Evolutionary conservation across 768 basidiomycete species (phyloP).

Genomic region (Naganishia randhawae): DNA sequence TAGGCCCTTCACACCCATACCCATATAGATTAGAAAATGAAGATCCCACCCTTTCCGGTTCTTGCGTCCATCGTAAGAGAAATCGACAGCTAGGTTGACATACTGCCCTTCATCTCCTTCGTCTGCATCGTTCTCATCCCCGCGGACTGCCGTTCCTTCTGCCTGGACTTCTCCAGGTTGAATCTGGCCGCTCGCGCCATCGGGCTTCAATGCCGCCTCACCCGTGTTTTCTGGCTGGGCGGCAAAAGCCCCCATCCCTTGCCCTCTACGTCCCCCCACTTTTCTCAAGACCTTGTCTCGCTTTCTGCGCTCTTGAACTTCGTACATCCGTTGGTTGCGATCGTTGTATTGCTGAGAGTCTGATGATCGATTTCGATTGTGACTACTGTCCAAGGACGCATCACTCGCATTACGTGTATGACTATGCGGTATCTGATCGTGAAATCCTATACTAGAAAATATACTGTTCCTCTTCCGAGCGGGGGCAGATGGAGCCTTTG

Average conservation of each 20-base stretch:
- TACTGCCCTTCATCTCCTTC: constrained; percentile 43
- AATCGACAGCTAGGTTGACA: constrained; percentile 49
- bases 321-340: constrained; percentile 16
- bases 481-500: constrained; percentile 27
- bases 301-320: constrained; percentile 32
- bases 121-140: constrained; percentile 37
- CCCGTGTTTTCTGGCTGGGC: neutral
- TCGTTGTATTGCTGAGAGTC: neutral
- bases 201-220: neutral
- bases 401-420: neutral
- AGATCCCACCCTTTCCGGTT: constrained; percentile 41
- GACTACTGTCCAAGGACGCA: neutral
- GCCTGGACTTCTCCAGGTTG: constrained; percentile 22
- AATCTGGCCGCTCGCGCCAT: constrained; percentile 19
- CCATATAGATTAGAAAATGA: constrained; percentile 47
- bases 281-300: constrained; percentile 36
- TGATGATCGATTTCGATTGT: neutral
- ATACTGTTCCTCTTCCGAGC: constrained; percentile 6
- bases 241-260: constrained; percentile 14
- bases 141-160: constrained; percentile 26
- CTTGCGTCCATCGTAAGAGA: constrained; percentile 41
- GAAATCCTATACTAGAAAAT: neutral
- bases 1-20: constrained; percentile 48
- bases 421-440: neutral
- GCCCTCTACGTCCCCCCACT: constrained; percentile 30